Evolutionary conservation across 1,284 basidiomycete species (phyloP), one percentile per base, ranked within the genome.

Genomic region (Boletus sp.): DNA sequence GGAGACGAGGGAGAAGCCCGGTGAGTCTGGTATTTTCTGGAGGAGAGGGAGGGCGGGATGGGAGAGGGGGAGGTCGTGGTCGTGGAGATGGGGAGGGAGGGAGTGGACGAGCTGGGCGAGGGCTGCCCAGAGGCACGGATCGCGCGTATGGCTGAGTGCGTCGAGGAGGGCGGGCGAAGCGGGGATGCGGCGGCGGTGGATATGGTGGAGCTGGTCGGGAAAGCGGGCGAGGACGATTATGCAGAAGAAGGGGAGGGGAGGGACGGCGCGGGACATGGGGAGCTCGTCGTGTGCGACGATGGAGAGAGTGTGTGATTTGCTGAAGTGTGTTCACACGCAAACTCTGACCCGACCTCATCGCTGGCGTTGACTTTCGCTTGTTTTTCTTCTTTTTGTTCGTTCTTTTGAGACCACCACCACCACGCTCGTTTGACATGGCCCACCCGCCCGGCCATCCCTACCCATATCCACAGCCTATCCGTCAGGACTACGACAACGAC

Each of bases 51-150:
- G 62, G 53, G 79, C 69, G 7, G 58, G 56, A 55, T 86, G 78
- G 2, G 72, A 69, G 8, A 87, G 73, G 1, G 80, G 72, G 13
- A 83, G 60, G 13, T 61, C 58, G 60, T 76, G 77, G 3, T 66
- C 59, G 9, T 62, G 64, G 38, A 83, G 70, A 5, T 48, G 40
- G 0, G 60, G 39, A 0, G 85, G 84, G 7, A 85, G 69, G 17
- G 69, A 60, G 44, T 72, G 62, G 55, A 78, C 83, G 32, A 84
- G 55, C 56, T 86, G 85, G 4, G 76, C 67, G 23, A 88, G 48
- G 10, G 73, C 67, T 0, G 75, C 78, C 83, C 84, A 87, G 10
- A 85, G 64, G 10, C 73, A 69, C 1, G 84, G 82, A 55, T 84
- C 77, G 4, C 75, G 59, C 1, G 51, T 41, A 17, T 49, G 3